Base-by-base conservation (phyloP, 306 rosid genomes). In the Fragaria vesca region DNA sequence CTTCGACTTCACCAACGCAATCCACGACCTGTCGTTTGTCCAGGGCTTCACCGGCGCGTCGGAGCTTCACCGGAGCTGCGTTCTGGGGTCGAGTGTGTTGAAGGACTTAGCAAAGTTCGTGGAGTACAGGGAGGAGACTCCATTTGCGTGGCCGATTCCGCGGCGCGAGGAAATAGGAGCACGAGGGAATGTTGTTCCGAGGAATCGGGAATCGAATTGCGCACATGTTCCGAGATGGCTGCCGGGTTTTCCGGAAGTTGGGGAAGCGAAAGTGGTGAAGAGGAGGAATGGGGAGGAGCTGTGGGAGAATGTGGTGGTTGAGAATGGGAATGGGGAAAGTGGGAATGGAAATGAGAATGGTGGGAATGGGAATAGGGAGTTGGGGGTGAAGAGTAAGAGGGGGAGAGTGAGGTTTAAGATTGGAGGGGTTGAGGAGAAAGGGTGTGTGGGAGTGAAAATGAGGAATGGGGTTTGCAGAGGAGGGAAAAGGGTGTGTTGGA, bases 221-320 rank as follows among this genome's bases (percentile, higher is more conserved):
- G 26, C 13, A 21, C 93, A 90, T 38, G 73, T 91, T 47, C 97
- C 97, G 45, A 73, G 77, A 40, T 91, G 97, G 97, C 93, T 91
- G 57, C 97, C 94, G 54, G 82, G 65, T 65, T 82, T 87, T 40
- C 96, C 96, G 5, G 73, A 78, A 0, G 75, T 70, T 57, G 82
- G 20, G 57, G 75, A 45, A 11, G 8, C 80, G 46, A 50, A 63
- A 20, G n/a, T 28, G 76, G 75, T 20, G 16, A 32, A 72, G 75
- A 80, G 92, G 74, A 80, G 77, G 85, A 78, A 81, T 38, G 96
- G 88, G 17, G 92, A 93, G 80, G 88, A 84, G 48, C 52, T 85
- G 85, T 93, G 96, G 97, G 97, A 87, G 77, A 78, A 86, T 28
- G 30, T 54, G 8, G 72, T 52, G 76, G 66, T 18, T 2, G 13